Conservation (phyloP, 2,329 filamentous ascomycete genomes). For the Zelopaecilomyces penicillatus region DNA sequence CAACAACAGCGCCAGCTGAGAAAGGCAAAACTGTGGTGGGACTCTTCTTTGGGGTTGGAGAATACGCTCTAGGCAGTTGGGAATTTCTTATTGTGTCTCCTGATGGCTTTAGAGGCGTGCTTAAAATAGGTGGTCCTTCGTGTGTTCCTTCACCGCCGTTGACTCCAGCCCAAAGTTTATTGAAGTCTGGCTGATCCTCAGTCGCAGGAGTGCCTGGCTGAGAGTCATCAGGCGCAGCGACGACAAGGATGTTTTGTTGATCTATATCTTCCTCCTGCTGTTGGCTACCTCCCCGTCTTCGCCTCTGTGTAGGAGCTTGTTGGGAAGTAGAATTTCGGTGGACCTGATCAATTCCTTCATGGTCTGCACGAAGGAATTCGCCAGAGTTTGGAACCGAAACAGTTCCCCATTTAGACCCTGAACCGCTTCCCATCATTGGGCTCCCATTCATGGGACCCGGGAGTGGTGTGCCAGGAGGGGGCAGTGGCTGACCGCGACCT, state of each 20-base stretch:
- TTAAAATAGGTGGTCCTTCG: too few relatives aligned
- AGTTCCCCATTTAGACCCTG: too few relatives aligned
- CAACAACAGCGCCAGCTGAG: constrained; percentile 2
- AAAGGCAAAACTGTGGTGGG: constrained; percentile 11
- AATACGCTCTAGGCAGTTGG: too few relatives aligned
- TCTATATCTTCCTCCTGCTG: constrained; percentile 21
- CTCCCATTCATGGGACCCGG: constrained; percentile 55
- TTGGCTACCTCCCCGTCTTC: constrained; percentile 27
- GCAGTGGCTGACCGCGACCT: constrained; percentile 73
- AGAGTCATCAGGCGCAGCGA: constrained; percentile 57
- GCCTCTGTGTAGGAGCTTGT: constrained; percentile 26
- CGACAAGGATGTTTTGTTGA: constrained; percentile 51
- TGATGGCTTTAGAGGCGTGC: too few relatives aligned
- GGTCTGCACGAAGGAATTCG: too few relatives aligned
- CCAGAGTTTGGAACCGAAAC: too few relatives aligned
- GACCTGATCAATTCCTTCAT: too few relatives aligned
- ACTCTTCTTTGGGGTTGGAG: background rate
- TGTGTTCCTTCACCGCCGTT: too few relatives aligned
- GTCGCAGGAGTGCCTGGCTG: constrained; percentile 44
- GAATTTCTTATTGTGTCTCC: too few relatives aligned
- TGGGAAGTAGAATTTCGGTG: too few relatives aligned
- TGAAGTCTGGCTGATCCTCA: constrained; percentile 21
- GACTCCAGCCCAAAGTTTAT: constrained; percentile 10
- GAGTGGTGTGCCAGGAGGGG: constrained; percentile 71
- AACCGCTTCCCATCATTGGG: constrained; percentile 35